Conservation (phyloP, 106 monocot species). For the Dioscorea dumetorum region DNA sequence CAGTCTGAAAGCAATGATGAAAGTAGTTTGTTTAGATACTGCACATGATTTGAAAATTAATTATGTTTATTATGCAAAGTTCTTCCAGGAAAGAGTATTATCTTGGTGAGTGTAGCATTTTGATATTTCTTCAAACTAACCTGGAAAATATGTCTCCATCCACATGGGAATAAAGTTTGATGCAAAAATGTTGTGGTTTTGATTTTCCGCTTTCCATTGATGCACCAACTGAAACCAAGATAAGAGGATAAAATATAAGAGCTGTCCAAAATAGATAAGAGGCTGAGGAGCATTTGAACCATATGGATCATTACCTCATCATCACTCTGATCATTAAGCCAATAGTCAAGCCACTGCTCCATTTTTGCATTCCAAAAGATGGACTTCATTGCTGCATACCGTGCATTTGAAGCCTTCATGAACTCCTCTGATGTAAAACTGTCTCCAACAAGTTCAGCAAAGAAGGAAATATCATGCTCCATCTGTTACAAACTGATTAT, state of each 20-base stretch:
- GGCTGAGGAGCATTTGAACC: not conserved
- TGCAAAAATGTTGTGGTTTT: conserved; percentile 65
- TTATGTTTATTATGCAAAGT: too few species aligned
- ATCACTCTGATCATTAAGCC: conserved; percentile 18
- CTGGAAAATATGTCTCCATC: conserved; percentile 41
- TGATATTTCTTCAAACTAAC: conserved; percentile 17
- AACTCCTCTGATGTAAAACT: conserved; percentile 22
- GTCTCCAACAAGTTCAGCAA: conserved; percentile 38
- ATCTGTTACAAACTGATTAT: conserved; percentile 26
- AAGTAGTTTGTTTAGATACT: too few species aligned
- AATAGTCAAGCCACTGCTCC: conserved; percentile 76
- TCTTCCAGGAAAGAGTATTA: too few species aligned
- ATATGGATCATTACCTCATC: conserved; percentile 10
- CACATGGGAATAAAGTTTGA: conserved; percentile 92
- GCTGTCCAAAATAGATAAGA: not conserved
- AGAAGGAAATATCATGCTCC: conserved; percentile 59
- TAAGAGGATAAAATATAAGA: not conserved
- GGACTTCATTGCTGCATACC: conserved; percentile 28
- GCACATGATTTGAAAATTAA: too few species aligned
- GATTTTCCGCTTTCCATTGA: conserved; percentile 44
- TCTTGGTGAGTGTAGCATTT: not conserved
- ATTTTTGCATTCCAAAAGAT: conserved; percentile 60
- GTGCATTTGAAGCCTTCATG: conserved; percentile 27
- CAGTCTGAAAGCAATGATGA: too few species aligned
- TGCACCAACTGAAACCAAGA: conserved; percentile 45